Percentiles rank a stretch among this genome's conserved stretches.
phyloP scores from a whole-genome alignment of 163 green algal genomes.

The Prototheca cutis region DNA sequence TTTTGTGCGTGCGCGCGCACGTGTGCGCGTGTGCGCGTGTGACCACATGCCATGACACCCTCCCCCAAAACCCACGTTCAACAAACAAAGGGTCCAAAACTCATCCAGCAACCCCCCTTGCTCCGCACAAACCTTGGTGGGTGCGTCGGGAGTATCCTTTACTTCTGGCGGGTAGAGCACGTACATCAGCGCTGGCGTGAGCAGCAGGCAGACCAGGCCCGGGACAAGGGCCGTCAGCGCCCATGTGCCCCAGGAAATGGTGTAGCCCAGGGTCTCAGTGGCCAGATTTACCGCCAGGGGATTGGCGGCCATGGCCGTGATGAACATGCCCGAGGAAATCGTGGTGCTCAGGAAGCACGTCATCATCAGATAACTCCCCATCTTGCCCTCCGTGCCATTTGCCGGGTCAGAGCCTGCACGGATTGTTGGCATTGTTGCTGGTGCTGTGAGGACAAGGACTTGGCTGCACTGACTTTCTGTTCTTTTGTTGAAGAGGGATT shows the following conservation, averaged over 20 bases:
- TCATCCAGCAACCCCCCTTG: too few relatives aligned
- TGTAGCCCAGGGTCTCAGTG: constrained; percentile 57
- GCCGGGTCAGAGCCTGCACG: constrained; percentile 53
- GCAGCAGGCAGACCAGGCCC: constrained; percentile 72
- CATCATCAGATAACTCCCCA: constrained; percentile 96
- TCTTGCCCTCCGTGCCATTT: constrained; percentile 91
- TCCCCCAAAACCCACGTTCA: too few relatives aligned
- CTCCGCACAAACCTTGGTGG: constrained; percentile 49
- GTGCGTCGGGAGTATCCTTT: constrained; percentile 92
- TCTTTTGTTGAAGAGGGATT: too few relatives aligned
- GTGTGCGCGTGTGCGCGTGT: too few relatives aligned
- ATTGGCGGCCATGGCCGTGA: constrained; percentile 98
- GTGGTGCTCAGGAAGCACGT: constrained; percentile 88
- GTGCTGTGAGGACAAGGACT: too few relatives aligned
- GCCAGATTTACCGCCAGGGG: constrained; percentile 88
- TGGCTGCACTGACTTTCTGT: too few relatives aligned
- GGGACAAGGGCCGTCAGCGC: constrained; percentile 84
- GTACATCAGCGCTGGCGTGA: constrained; percentile 90
- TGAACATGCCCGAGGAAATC: constrained; percentile 91
- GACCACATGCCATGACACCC: too few relatives aligned
- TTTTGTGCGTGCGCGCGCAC: background rate
- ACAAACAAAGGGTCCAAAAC: too few relatives aligned
- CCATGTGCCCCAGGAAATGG: constrained; percentile 78
- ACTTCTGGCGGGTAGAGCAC: constrained; percentile 84
- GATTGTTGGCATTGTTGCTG: too few relatives aligned